Percentiles rank a stretch among this genome's conserved stretches.
phyloP scores from a whole-genome alignment of 192 early-diverging fungal genomes.

The Rhizophagus sp. region DNA sequence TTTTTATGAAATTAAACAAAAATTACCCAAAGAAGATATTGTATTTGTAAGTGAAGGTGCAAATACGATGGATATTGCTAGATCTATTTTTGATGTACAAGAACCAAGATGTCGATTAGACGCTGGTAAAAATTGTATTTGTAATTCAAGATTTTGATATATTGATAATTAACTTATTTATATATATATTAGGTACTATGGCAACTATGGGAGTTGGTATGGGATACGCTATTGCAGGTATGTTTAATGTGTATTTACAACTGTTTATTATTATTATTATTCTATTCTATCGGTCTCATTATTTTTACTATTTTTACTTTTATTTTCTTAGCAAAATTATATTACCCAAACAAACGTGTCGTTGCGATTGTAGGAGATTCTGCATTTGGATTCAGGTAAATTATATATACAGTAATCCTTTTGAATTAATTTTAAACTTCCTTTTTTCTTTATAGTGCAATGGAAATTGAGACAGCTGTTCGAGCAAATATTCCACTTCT shows the following conservation, averaged over 20 bases:
- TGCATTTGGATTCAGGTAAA: slow-evolving; percentile 73
- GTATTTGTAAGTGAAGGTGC: slow-evolving; percentile 75
- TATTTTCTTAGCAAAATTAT: slow-evolving; percentile 48
- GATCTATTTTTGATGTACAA: slow-evolving; percentile 66
- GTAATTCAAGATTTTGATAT: too few species aligned
- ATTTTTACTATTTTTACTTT: not conserved
- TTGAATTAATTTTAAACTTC: not conserved
- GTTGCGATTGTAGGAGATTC: slow-evolving; percentile 75
- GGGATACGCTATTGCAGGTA: slow-evolving; percentile 66
- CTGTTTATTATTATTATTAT: not conserved
- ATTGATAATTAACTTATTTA: not conserved
- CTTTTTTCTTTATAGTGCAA: slow-evolving; percentile 44
- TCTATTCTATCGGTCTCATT: not conserved
- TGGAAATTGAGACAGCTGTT: slow-evolving; percentile 75
- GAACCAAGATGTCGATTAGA: slow-evolving; percentile 66
- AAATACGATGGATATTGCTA: slow-evolving; percentile 80
- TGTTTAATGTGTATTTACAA: not conserved
- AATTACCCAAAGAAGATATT: slow-evolving; percentile 49
- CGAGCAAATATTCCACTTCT: slow-evolving; percentile 62
- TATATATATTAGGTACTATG: slow-evolving; percentile 42
- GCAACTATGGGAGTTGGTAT: slow-evolving; percentile 84
- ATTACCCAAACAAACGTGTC: slow-evolving; percentile 54
- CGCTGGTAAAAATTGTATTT: slow-evolving; percentile 44
- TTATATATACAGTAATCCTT: not conserved
- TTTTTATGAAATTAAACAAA: slow-evolving; percentile 64